Evolutionary conservation across 2,329 filamentous ascomycete genomes (phyloP).

Genomic region (Fusarium incarnatum): DNA sequence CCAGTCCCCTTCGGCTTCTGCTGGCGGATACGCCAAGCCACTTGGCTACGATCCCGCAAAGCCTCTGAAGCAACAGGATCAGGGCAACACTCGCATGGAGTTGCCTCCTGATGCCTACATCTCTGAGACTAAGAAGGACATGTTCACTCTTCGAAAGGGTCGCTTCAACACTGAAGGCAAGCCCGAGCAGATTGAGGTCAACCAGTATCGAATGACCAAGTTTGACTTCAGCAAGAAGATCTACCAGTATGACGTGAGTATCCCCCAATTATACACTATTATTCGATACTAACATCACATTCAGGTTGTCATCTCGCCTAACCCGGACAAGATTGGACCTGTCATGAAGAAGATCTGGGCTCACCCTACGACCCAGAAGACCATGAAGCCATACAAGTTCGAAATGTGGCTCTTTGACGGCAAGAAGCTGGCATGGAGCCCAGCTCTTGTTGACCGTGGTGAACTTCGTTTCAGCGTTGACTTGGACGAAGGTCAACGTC

Average conservation of each 20-base stretch:
- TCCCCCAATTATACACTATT: neutral
- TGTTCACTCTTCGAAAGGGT: slow-evolving; percentile 51
- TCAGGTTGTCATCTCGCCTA: slow-evolving; percentile 74
- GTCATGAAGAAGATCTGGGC: slow-evolving; percentile 83
- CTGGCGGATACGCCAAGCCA: slow-evolving; percentile 41
- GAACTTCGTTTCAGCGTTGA: slow-evolving; percentile 73
- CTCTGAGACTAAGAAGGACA: slow-evolving; percentile 49
- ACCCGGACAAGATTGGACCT: slow-evolving; percentile 68
- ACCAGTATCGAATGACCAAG: slow-evolving; percentile 77
- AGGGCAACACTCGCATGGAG: slow-evolving; percentile 64
- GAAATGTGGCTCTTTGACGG: slow-evolving; percentile 80
- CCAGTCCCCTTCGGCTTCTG: slow-evolving; percentile 39
- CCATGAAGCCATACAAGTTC: slow-evolving; percentile 61
- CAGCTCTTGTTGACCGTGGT: slow-evolving; percentile 55
- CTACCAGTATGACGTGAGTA: slow-evolving; percentile 86
- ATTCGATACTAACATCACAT: slow-evolving; percentile 14
- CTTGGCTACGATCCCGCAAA: slow-evolving; percentile 60
- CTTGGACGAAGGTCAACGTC: slow-evolving; percentile 73
- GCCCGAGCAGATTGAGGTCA: slow-evolving; percentile 69
- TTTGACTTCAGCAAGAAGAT: slow-evolving; percentile 71
- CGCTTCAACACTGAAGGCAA: slow-evolving; percentile 69
- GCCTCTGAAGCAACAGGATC: slow-evolving; percentile 47
- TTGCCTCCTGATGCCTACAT: slow-evolving; percentile 68
- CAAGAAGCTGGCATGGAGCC: slow-evolving; percentile 83
- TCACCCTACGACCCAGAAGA: slow-evolving; percentile 67